Evolutionary conservation across 371 early-diverging fungal genomes (phyloP), one percentile per base, ranked within the genome.

Genomic region (Lichtheimia corymbifera): DNA sequence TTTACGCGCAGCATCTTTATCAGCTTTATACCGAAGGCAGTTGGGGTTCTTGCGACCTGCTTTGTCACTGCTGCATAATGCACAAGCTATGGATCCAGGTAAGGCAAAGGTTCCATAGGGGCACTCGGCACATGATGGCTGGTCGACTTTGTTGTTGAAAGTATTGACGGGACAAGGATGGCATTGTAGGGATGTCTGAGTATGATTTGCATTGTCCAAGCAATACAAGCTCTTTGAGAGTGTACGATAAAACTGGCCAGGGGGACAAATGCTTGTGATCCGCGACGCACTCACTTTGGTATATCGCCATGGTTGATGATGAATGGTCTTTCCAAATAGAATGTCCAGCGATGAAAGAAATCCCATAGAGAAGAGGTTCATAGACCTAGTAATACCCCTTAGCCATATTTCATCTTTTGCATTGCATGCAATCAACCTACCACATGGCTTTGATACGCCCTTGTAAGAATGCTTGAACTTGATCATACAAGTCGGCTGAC

Each of bases 161-260:
- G 59, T 55, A 54, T 79, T 71, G 30, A 59, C 67, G 6, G 66
- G 63, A 47, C 83, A 80, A 9, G 65, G 61, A 30, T 69, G 63
- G 27, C 81, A 73, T 20, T 65, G 65, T 12, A 71, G 59, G 13
- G 70, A 64, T 27, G 30, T 52, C 5, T 58, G 61, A 1, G 56
- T 61, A 47, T 60, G 56, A n/a, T 63, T 63, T 35, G 35, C 35
- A 14, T 63, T 53, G 24, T 44, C 40, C 11, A 54, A 57, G 50
- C 73, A 75, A 30, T 58, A 72, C 18, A 57, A 52, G 24, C 53
- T 64, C 1, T 62, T 53, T 4, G 65, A 52, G 1, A 57, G 45
- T 17, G 50, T 52, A 43, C 58, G 14, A 50, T 68, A 53, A 56
- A 71, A 70, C 50, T 43, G 67, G 4, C 56, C 83, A 53, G 43